A percentile compares a stretch with the other conserved stretches of the same genome.
phyloP scores from a whole-genome alignment of 1,139 yeast genomes.

The Kodamaea plutei region DNA sequence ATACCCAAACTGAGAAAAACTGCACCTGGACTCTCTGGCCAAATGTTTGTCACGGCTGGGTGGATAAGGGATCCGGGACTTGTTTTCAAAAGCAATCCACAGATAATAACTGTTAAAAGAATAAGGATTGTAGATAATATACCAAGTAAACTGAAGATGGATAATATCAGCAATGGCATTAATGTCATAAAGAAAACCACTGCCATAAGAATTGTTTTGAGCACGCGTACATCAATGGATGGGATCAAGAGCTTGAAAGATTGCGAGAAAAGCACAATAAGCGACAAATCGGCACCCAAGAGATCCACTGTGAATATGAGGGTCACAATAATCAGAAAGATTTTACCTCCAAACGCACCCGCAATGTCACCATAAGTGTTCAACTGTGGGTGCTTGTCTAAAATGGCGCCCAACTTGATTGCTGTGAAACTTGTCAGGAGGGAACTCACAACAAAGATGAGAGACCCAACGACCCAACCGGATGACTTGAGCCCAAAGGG shows the following conservation, averaged over 20 bases:
- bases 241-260: slow-evolving; percentile 70
- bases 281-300: slow-evolving; percentile 71
- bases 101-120: slow-evolving; percentile 50
- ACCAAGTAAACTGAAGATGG: slow-evolving; percentile 71
- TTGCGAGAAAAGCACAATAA: slow-evolving; percentile 79
- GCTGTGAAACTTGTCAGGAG: slow-evolving; percentile 68
- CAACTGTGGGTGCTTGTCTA: slow-evolving; percentile 26
- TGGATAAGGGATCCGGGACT: slow-evolving; percentile 66
- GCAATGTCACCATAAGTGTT: slow-evolving; percentile 47
- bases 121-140: slow-evolving; percentile 67
- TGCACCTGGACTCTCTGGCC: slow-evolving; percentile 46
- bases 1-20: slow-evolving; percentile 67
- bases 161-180: slow-evolving; percentile 67
- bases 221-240: slow-evolving; percentile 36
- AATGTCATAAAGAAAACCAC: slow-evolving; percentile 59
- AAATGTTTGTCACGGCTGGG: slow-evolving; percentile 46
- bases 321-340: slow-evolving; percentile 59
- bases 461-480: slow-evolving; percentile 73
- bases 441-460: slow-evolving; percentile 54
- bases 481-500: slow-evolving; percentile 77
- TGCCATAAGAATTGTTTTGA: slow-evolving; percentile 49
- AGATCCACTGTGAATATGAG: slow-evolving; percentile 71
- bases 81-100: slow-evolving; percentile 55
- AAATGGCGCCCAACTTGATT: slow-evolving; percentile 34
- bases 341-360: slow-evolving; percentile 37